phyloP scores from a whole-genome alignment of 1,139 yeast genomes.

The Komagataea norvegica region DNA sequence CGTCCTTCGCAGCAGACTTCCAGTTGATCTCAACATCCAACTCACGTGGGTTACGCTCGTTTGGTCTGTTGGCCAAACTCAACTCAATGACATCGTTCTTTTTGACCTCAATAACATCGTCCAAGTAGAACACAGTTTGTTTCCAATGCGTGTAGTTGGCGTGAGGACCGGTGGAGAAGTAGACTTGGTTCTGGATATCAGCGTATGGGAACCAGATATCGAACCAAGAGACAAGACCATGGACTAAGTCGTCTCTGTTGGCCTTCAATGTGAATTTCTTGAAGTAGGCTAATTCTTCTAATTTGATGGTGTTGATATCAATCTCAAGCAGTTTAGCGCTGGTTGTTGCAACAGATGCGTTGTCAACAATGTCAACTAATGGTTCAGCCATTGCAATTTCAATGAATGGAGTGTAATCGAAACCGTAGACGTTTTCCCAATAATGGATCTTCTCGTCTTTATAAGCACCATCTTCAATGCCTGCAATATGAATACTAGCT shows the following conservation, averaged over 20 bases:
- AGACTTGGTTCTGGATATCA: constrained; percentile 51
- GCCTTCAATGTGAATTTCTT: constrained; percentile 65
- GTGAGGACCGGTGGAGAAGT: constrained; percentile 79
- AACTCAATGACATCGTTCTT: constrained; percentile 76
- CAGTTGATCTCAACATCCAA: constrained; percentile 62
- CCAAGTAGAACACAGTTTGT: constrained; percentile 90
- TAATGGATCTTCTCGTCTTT: constrained; percentile 88
- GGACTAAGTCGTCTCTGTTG: constrained; percentile 74
- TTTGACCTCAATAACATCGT: constrained; percentile 73
- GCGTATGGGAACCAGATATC: constrained; percentile 75
- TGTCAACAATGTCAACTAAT: constrained; percentile 87
- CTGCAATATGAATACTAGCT: constrained; percentile 86
- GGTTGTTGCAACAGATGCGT: constrained; percentile 69
- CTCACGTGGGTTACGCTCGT: constrained; percentile 75
- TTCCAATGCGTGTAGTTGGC: constrained; percentile 91
- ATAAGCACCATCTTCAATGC: constrained; percentile 92
- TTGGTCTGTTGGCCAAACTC: constrained; percentile 70
- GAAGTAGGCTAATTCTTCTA: constrained; percentile 76
- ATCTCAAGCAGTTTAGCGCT: constrained; percentile 69
- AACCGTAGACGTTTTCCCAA: constrained; percentile 98
- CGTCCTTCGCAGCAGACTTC: constrained; percentile 44
- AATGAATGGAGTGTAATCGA: constrained; percentile 75
- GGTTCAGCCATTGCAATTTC: constrained; percentile 89
- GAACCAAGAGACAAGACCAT: constrained; percentile 92
- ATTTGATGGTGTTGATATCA: constrained; percentile 83